These are phyloP conservation scores for Komagataella kurtzmanii DNA, from an alignment of 805 yeast genomes.

Conservation along the genomic window DNA sequence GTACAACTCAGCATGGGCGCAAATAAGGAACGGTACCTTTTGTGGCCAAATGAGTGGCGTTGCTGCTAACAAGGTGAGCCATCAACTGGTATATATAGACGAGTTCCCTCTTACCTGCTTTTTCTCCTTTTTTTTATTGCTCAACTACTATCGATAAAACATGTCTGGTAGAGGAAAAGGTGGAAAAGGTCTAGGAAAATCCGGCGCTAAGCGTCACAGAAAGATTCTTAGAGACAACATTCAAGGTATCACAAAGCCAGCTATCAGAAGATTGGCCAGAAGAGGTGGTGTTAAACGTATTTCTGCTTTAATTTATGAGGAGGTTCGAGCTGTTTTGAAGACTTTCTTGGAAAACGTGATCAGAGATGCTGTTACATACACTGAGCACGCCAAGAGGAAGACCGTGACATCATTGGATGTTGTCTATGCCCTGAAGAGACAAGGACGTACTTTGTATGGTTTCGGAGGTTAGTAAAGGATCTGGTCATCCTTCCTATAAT, in stretches of 20 bases:
- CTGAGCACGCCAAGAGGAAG: slow-evolving; percentile 99
- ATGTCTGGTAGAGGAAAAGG: slow-evolving; percentile 99
- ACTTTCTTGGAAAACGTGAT: slow-evolving; percentile 93
- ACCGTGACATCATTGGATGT: slow-evolving; percentile 98
- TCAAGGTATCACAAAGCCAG: slow-evolving; percentile 99
- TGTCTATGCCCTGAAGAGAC: slow-evolving; percentile 98
- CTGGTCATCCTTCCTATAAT: background rate
- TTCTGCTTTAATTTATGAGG: slow-evolving; percentile 96
- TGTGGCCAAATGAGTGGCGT: background rate
- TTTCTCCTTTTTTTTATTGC: slow-evolving; percentile 6
- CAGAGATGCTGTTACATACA: slow-evolving; percentile 98
- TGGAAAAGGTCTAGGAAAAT: slow-evolving; percentile 99
- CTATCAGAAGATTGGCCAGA: slow-evolving; percentile 99
- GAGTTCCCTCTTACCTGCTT: background rate
- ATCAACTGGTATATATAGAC: background rate
- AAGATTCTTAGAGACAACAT: slow-evolving; percentile 98
- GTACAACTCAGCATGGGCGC: background rate
- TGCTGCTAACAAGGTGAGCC: background rate
- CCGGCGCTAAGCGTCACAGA: slow-evolving; percentile 99
- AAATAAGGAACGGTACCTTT: background rate
- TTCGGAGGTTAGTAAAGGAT: slow-evolving; percentile 74
- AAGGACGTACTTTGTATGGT: slow-evolving; percentile 99
- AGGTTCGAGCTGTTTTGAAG: slow-evolving; percentile 94
- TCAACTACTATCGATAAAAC: slow-evolving; percentile 16
- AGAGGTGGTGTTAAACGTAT: slow-evolving; percentile 99